Conservation (phyloP, 2,329 filamentous ascomycete species). For the Fusarium poae region DNA sequence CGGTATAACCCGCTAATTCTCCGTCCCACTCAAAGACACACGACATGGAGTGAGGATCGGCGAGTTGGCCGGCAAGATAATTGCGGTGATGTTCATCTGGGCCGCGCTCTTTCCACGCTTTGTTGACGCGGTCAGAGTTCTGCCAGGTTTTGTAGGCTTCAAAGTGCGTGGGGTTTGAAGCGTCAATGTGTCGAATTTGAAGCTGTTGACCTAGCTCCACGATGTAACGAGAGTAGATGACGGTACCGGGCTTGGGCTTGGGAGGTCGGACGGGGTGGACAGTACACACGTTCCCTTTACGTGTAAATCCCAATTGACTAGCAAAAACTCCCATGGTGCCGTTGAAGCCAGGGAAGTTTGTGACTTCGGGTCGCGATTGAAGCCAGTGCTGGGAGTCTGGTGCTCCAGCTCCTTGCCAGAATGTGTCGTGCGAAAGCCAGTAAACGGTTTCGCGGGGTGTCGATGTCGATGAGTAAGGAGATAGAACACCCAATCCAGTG, state of each 20-base stretch:
- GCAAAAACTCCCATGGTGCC: conserved; percentile 43
- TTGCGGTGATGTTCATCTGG: conserved; percentile 47
- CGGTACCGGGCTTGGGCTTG: conserved; percentile 43
- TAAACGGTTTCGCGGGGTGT: conserved; percentile 19
- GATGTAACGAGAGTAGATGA: conserved; percentile 48
- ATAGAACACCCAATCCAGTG: conserved; percentile 21
- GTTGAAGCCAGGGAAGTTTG: conserved; percentile 45
- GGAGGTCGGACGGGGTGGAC: conserved; percentile 48
- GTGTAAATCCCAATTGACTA: conserved; percentile 47
- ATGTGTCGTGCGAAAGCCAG: conserved; percentile 44
- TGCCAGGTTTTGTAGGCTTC: conserved; percentile 46
- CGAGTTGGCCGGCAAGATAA: conserved; percentile 45
- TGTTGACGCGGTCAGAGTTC: conserved; percentile 50
- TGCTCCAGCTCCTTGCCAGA: conserved; percentile 48
- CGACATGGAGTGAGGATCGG: conserved; percentile 48
- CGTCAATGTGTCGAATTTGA: conserved; percentile 47
- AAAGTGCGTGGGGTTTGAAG: conserved; percentile 44
- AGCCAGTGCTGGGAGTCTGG: conserved; percentile 47
- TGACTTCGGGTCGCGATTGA: conserved; percentile 43
- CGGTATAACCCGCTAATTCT: conserved; percentile 47
- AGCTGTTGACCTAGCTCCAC: conserved; percentile 46
- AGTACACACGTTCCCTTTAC: conserved; percentile 48
- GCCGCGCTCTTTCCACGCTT: conserved; percentile 47
- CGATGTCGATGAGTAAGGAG: conserved; percentile 10
- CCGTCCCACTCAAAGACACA: conserved; percentile 50